A percentile compares a stretch with the other conserved stretches of the same genome.
phyloP scores from a whole-genome alignment of 2,329 filamentous ascomycete genomes.

The Talaromyces islandicus region DNA sequence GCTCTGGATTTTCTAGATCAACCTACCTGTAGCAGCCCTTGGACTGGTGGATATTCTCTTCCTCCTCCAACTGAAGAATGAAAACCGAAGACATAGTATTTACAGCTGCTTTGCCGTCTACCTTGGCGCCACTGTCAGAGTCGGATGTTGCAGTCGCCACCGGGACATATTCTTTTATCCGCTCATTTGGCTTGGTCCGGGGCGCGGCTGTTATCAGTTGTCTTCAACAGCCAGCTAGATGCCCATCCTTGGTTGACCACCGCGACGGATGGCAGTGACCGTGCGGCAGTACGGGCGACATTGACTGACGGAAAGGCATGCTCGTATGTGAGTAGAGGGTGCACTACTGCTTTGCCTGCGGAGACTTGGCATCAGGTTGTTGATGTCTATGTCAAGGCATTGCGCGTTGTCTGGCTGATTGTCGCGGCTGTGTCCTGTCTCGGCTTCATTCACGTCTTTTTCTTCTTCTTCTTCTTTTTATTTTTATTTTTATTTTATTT shows the following conservation, averaged over 20 bases:
- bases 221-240: conserved; percentile 1
- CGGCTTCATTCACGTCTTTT: background rate
- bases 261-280: background rate
- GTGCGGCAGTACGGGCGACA: background rate
- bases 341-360: background rate
- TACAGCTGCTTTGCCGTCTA: background rate
- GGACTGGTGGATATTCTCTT: conserved; percentile 10
- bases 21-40: conserved; percentile 19
- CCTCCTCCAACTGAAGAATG: background rate
- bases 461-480: too few species aligned
- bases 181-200: background rate
- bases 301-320: background rate
- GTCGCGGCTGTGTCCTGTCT: background rate
- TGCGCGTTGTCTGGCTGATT: background rate
- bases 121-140: background rate
- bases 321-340: background rate
- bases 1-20: conserved; percentile 28
- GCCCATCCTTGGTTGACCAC: background rate
- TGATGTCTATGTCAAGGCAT: background rate
- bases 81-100: background rate
- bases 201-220: background rate
- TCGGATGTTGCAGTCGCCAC: conserved; percentile 1
- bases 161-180: background rate
- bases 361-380: background rate
- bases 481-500: too few species aligned